Evolutionary conservation across 1,139 yeast species (phyloP), one percentile per base, ranked within the genome.

Genomic region (Blastobotrys buckinghamii): DNA sequence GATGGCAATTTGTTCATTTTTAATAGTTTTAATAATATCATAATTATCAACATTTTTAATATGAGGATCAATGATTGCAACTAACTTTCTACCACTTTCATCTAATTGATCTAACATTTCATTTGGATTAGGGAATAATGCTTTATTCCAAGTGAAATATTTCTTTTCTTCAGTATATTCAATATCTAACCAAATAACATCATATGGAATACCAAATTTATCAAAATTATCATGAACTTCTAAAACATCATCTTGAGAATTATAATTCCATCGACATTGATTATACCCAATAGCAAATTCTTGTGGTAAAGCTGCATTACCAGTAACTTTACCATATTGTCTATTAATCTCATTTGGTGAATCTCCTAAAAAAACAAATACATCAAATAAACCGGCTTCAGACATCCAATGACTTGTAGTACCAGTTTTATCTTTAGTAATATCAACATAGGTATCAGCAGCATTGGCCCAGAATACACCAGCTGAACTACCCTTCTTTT

Each of bases 221-320:
- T 92, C 97, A 75, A 94, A 84, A 53, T 79, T 75, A 3, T 73
- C 64, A 55, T 77, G 77, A 24, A 92, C 84, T 7, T 76, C 81
- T 37, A 88, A 67, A 1, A 92, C 92, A 66, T 92, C 98, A 10
- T 75, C 75, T 61, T 86, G 90, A 56, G 85, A 89, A 61, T 88
- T 87, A 69, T 92, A 92, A 66, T 92, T 94, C 98, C 98, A 92
- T 60, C 98, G 76, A 64, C 97, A 92, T 66, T 90, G 97, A 63
- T 92, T 98, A 62, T 92, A 87, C 0, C 96, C 98, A 33, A 89
- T 68, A 0, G 96, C 74, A 58, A 89, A 85, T 39, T 82, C 58
- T 53, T 81, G 86, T 0, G 98, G 99, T n/a, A 92, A 69, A 12
- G 72, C 67, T 0, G 88, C 74, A 53, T 70, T 77, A 0, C 99